Evolutionary conservation across 352 stramenopile species (phyloP), one percentile per base, ranked within the genome.

Genomic region (Pythium phragmitis): DNA sequence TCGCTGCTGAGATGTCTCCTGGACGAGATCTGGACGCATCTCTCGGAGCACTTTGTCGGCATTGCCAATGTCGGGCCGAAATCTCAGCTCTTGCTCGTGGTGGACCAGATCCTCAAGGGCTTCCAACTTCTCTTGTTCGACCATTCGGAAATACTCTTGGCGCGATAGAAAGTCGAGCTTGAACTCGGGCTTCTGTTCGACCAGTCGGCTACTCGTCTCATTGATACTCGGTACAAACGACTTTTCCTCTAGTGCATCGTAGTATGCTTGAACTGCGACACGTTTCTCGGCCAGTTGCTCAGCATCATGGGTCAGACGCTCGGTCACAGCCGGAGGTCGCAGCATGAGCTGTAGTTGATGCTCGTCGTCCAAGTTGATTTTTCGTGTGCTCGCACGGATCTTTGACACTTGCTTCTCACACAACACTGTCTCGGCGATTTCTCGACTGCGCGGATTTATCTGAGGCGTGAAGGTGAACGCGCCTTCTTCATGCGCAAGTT

Each of bases 11-110:
- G 62, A 68, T 14, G 54, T 89, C 69, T 95, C 86, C 5, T 67
- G 53, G n/a, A 85, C 60, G 1, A 80, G 75, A 19, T 92, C 81
- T 0, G 86, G 86, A 28, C 83, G 67, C 21, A 88, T 73, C 36
- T 88, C 77, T 19, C 83, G 67, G 0, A 96, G 57, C n/a, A 96
- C 71, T 9, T 66, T 65, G 5, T 92, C 70, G 6, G 82, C 80
- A 45, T 92, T 92, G 16, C 84, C 85, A 52, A 92, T 94, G 55
- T 92, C 77, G 1, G 88, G 88, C 39, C 77, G 79, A 63, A 95
- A 96, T 3, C 81, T 87, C 16, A 82, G 54, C 42, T 80, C 63
- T 39, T 74, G 68, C 36, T 65, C 65, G 14, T 69, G 63, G 42
- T 79, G 69, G 30, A 71, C 80, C 19, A 70, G 57, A 36, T 77